Evolutionary conservation across 768 basidiomycete species (phyloP).

Genomic region (Strobilomyces confusus): DNA sequence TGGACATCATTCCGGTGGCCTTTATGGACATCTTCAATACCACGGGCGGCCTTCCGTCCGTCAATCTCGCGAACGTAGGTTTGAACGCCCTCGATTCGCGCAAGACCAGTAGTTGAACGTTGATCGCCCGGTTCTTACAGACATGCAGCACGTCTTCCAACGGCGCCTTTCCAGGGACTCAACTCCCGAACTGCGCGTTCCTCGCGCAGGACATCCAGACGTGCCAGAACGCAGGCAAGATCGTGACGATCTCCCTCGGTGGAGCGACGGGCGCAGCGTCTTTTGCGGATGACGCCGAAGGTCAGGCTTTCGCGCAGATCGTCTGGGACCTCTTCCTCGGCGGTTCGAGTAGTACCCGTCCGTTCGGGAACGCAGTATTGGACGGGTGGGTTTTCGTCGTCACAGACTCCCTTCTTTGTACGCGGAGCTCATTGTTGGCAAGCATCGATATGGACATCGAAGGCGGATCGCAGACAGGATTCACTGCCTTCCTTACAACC

Average conservation of each 20-base stretch:
- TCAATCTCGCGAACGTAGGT: conserved; percentile 58
- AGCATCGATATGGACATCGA: conserved; percentile 49
- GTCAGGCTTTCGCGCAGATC: conserved; percentile 54
- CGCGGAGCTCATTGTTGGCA: not conserved
- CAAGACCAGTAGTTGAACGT: not conserved
- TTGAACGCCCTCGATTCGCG: not conserved
- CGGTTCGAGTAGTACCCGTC: conserved; percentile 57
- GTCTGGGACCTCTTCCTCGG: conserved; percentile 72
- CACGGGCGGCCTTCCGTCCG: conserved; percentile 52
- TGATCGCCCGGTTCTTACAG: conserved; percentile 35
- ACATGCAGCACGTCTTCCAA: conserved; percentile 58
- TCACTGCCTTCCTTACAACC: conserved; percentile 29
- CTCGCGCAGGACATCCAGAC: conserved; percentile 58
- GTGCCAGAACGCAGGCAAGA: conserved; percentile 64
- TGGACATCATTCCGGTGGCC: conserved; percentile 58
- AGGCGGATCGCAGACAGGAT: conserved; percentile 35
- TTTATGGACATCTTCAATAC: conserved; percentile 59
- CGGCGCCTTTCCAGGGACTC: conserved; percentile 56
- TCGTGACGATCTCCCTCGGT: conserved; percentile 58
- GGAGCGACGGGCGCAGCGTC: conserved; percentile 61
- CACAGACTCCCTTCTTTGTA: not conserved
- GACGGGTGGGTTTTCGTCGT: conserved; percentile 49
- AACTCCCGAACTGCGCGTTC: conserved; percentile 57
- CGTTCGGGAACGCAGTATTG: conserved; percentile 67
- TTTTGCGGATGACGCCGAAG: conserved; percentile 57